Base-by-base conservation (phyloP, 75 land plant species). In the Sequoiadendron giganteum region DNA sequence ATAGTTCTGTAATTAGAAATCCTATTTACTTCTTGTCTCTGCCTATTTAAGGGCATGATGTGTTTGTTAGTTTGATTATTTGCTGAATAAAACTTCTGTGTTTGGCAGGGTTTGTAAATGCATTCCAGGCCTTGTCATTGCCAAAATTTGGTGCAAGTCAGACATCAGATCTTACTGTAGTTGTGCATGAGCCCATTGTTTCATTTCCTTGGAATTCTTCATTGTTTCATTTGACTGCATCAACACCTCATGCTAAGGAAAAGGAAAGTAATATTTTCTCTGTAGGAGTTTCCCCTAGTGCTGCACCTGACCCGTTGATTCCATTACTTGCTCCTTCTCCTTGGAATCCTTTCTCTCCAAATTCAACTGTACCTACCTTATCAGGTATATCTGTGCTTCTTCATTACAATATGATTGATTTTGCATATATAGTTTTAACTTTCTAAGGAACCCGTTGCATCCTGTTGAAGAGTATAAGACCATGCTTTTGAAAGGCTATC, bases 291-390 rank as follows among this genome's bases (percentile, higher is more conserved):
- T 82, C 93, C 5, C 95, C 95, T 21, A 89, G 45, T 42, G 75
- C 18, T 34, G 68, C 88, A 42, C 92, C 95, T 87, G 86, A 87
- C 42, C 92, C 95, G 30, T 85, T 92, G 84, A 68, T 91, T 75
- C 95, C 95, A 56, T 85, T 88, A 45, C 81, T 91, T 0, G 93
- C 93, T 42, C 93, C 95, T 30, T 89, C 95, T 32, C 95, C 93
- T 19, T 68, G 88, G 89, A 19, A 86, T 52, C 95, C 95, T n/a
- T 91, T 82, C 34, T 9, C 87, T 90, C 43, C 85, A 88, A 90
- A 91, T 76, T 49, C 30, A 43, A 88, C 55, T 68, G 25, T 87
- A 19, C 95, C 95, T 70, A 85, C 36, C 85, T 88, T 94, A 86
- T 94, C 95, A 88, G 95, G 95, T 94, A n/a, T 47, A 65, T 47